Evolutionary conservation across 495 filamentous ascomycete species (phyloP).

Genomic region (Penicillium bovifimosum): DNA sequence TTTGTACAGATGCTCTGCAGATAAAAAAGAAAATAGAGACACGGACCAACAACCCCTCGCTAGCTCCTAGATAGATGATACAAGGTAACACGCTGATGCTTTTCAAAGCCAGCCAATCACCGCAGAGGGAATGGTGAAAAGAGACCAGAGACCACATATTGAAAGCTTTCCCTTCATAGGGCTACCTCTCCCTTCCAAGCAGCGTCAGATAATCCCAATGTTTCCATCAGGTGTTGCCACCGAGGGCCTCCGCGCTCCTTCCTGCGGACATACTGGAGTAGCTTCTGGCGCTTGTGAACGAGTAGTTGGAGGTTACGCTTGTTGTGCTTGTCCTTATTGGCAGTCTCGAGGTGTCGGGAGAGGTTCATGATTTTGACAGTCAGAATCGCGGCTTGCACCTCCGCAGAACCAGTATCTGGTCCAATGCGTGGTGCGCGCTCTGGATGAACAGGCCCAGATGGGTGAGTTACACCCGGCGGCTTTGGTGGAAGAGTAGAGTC

Average conservation of each 20-base stretch:
- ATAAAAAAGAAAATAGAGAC: conserved; percentile 1
- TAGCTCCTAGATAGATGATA: conserved; percentile 6
- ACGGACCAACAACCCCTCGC: conserved; percentile 10
- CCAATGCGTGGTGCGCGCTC: conserved; percentile 67
- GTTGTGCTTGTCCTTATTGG: conserved; percentile 78
- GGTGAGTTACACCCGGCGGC: conserved; percentile 28
- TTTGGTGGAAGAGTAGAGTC: conserved; percentile 60
- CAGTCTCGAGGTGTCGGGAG: conserved; percentile 50
- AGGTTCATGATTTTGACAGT: conserved; percentile 88
- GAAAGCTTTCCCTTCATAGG: conserved; percentile 42
- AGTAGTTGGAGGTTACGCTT: conserved; percentile 82
- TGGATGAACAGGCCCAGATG: conserved; percentile 21
- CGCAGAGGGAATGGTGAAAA: conserved; percentile 5
- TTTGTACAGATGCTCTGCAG: conserved; percentile 22
- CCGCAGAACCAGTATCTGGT: conserved; percentile 84
- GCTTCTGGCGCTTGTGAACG: conserved; percentile 84
- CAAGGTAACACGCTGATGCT: conserved; percentile 16
- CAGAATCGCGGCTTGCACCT: conserved; percentile 96
- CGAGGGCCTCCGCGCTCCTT: conserved; percentile 87
- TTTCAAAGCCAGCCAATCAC: conserved; percentile 5
- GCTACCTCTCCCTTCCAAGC: conserved; percentile 84
- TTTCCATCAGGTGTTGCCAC: conserved; percentile 78
- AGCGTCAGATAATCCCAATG: conserved; percentile 76
- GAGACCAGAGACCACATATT: conserved; percentile 8
- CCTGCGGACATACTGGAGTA: conserved; percentile 74